Conservation (phyloP, 768 basidiomycete species). For the Kwoniella sp. region DNA sequence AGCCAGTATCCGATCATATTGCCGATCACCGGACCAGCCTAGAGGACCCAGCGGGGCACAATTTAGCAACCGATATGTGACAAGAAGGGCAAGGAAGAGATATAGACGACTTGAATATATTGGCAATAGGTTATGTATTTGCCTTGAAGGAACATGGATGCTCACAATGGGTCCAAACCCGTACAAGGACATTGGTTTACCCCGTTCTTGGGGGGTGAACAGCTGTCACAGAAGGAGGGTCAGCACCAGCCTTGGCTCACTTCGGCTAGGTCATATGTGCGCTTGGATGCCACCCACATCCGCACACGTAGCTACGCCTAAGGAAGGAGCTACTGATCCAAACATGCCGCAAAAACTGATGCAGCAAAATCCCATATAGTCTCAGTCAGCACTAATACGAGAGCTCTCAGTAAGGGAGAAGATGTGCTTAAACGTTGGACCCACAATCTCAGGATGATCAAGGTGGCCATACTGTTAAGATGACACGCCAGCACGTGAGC, state of each 20-base stretch:
- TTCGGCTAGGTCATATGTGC: neutral
- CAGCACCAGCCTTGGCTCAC: neutral
- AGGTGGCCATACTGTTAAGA: slow-evolving; percentile 32
- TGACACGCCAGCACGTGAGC: no score
- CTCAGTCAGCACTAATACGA: neutral
- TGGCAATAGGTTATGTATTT: neutral
- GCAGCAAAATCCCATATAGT: neutral
- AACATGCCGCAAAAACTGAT: slow-evolving; percentile 43
- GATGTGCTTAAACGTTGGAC: no score
- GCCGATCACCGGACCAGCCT: slow-evolving; percentile 47
- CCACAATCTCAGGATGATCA: slow-evolving; percentile 46
- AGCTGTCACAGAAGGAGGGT: slow-evolving; percentile 24
- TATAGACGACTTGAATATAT: no score
- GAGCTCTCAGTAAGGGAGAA: neutral
- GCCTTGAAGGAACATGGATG: neutral
- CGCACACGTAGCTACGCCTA: slow-evolving; percentile 50
- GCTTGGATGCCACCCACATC: slow-evolving; percentile 36
- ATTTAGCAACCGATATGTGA: no score
- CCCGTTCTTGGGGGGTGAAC: slow-evolving; percentile 38
- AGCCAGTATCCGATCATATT: slow-evolving; percentile 52
- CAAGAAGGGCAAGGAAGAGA: no score
- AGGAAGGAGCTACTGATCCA: slow-evolving; percentile 44
- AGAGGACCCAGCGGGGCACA: no score
- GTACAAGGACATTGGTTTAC: slow-evolving; percentile 45
- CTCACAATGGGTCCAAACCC: slow-evolving; percentile 48